Evolutionary conservation across 2,329 filamentous ascomycete genomes (phyloP), one percentile per base, ranked within the genome.

Genomic region (Fusarium succisae): DNA sequence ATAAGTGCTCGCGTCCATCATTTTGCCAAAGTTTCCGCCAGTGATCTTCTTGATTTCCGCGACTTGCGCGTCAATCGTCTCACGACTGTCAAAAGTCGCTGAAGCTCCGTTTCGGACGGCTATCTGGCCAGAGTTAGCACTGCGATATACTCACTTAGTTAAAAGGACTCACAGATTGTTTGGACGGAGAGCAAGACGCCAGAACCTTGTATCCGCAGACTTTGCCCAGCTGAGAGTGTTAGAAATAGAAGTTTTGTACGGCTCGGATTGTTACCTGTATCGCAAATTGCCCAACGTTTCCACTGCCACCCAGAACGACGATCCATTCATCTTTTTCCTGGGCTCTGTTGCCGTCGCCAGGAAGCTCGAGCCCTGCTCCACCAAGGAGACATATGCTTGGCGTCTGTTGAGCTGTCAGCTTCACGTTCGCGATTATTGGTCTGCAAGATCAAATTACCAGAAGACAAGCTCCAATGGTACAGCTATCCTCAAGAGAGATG

Each of bases 151-250:
- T 20, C 4, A 48, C 13, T 28, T 28, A 11, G 18, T 22, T 5
- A 3, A 3, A 3, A 8, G 9, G 8, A 55, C 74, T n/a, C 60
- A 80, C 79, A 24, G 73, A 51, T 35, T 60, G 32, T 28, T 82
- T 81, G 6, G 73, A 75, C 9, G 79, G 75, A 2, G 82, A 83
- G 54, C 80, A 83, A 6, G 81, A 81, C 3, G 81, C 80, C 5
- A 83, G 77, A 6, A 84, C 80, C 51, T 82, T 82, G 68, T 80
- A 83, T 15, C 82, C 82, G 44, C 79, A 80, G 14, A 81, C 51
- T 30, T 78, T 80, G 12, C 78, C 79, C 32, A 84, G 66, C 82
- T 84, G 22, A 54, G 9, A 20, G 10, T 26, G 12, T 67, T 41
- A 68, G 50, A 15, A 14, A 22, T 17, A 5, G n/a, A 20, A 15